Percentiles rank a stretch among this genome's conserved stretches.
These are phyloP conservation scores for Pyricularia sp. DNA, from an alignment of 2,329 filamentous ascomycete genomes.

Conservation along the genomic window DNA sequence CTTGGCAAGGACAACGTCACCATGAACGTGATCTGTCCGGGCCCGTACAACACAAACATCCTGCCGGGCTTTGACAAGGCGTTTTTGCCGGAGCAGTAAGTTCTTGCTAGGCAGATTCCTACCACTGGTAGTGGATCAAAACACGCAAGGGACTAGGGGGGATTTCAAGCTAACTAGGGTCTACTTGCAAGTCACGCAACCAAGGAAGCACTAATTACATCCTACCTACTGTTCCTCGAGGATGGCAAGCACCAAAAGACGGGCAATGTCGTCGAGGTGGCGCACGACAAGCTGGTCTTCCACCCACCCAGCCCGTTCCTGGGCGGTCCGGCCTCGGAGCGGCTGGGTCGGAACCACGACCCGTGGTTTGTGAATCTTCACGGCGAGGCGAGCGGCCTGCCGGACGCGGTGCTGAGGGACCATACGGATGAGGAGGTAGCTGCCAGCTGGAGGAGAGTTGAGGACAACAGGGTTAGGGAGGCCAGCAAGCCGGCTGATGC, in stretches of 20 bases:
- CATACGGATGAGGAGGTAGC: too few species aligned
- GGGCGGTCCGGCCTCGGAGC: conserved; percentile 7
- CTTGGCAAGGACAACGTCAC: conserved; percentile 35
- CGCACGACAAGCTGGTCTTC: conserved; percentile 6
- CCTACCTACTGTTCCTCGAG: too few species aligned
- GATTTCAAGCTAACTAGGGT: too few species aligned
- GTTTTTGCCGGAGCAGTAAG: background rate
- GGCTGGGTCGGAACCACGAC: conserved; percentile 8
- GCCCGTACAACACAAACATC: conserved; percentile 33
- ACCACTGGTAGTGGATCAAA: too few species aligned
- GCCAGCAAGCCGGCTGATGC: too few species aligned
- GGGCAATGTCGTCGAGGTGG: conserved; percentile 9
- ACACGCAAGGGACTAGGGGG: too few species aligned
- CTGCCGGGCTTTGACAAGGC: conserved; percentile 22
- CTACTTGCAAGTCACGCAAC: background rate
- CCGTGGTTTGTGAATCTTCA: conserved; percentile 10
- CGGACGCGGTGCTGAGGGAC: conserved; percentile 3
- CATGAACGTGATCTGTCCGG: conserved; percentile 39
- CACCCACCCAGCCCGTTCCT: conserved; percentile 5
- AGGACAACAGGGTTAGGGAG: too few species aligned
- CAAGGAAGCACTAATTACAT: conserved; percentile 27
- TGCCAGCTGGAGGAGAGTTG: too few species aligned
- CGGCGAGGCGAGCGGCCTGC: conserved; percentile 10
- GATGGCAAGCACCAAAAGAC: background rate
- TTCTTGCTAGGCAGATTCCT: too few species aligned